These are phyloP conservation scores for Skeletonema marinoi DNA, from an alignment of 108 stramenopile species.

Conservation along the genomic window DNA sequence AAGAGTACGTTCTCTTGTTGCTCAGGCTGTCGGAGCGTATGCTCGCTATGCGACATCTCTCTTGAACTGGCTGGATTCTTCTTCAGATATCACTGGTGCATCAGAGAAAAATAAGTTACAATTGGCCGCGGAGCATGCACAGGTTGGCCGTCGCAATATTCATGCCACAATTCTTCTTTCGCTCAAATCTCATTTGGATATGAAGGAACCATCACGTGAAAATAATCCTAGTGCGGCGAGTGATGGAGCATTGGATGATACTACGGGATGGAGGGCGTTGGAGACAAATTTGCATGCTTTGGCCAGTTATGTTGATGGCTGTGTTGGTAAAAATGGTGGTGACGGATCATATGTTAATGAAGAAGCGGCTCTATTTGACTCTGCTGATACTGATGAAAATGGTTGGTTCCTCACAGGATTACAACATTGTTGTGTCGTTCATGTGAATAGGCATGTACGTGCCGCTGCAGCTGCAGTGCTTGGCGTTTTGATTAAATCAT, in stretches of 20 bases:
- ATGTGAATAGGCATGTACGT: slow-evolving; percentile 96
- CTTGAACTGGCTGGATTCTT: slow-evolving; percentile 21
- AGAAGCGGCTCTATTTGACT: slow-evolving; percentile 23
- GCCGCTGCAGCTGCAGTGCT: slow-evolving; percentile 90
- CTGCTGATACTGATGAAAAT: slow-evolving; percentile 9
- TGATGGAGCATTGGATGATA: slow-evolving; percentile 93
- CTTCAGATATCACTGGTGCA: background rate
- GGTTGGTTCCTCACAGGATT: slow-evolving; percentile 44
- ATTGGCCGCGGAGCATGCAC: slow-evolving; percentile 25
- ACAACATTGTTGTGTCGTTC: slow-evolving; percentile 67
- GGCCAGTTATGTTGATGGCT: slow-evolving; percentile 79
- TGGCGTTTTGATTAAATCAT: slow-evolving; percentile 68
- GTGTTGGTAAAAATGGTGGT: slow-evolving; percentile 36
- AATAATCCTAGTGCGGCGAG: slow-evolving; percentile 41
- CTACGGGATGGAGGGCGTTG: slow-evolving; percentile 96
- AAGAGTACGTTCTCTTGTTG: slow-evolving; percentile 80
- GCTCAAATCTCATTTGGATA: slow-evolving; percentile 24
- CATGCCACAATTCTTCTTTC: slow-evolving; percentile 18
- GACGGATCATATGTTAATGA: slow-evolving; percentile 41
- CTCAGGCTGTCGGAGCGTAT: slow-evolving; percentile 76
- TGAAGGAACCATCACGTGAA: slow-evolving; percentile 17
- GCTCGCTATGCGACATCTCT: slow-evolving; percentile 51
- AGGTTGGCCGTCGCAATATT: slow-evolving; percentile 20
- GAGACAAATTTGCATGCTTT: slow-evolving; percentile 94
- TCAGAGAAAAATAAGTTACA: slow-evolving; percentile 11